Percentiles rank a stretch among this genome's conserved stretches.
phyloP scores from a whole-genome alignment of 2,329 filamentous ascomycete genomes.

The Mycosphaerella arachidis region DNA sequence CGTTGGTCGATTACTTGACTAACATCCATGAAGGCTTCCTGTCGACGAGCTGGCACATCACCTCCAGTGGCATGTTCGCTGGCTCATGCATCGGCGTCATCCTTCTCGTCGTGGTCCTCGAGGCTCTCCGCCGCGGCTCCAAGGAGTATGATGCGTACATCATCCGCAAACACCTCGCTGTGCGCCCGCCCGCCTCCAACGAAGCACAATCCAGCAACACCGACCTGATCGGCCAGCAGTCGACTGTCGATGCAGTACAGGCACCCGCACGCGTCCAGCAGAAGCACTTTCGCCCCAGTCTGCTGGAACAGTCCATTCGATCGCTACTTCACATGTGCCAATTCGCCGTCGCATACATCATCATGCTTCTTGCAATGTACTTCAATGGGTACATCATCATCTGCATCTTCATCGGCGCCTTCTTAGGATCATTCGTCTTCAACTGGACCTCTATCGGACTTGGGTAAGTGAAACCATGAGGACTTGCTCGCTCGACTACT shows the following conservation, averaged over 20 bases:
- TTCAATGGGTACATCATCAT: conserved; percentile 72
- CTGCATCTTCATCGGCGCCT: conserved; percentile 73
- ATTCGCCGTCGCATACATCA: conserved; percentile 71
- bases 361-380: conserved; percentile 66
- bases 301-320: conserved; percentile 62
- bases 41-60: conserved; percentile 64
- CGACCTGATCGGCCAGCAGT: not conserved
- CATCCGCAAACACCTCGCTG: conserved; percentile 3
- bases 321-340: conserved; percentile 65
- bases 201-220: conserved; percentile 3
- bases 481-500: not conserved
- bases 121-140: conserved; percentile 64
- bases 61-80: conserved; percentile 66
- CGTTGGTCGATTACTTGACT: not conserved
- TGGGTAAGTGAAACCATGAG: conserved; percentile 1
- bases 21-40: conserved; percentile 52
- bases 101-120: conserved; percentile 67
- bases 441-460: conserved; percentile 11
- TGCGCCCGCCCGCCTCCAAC: not conserved
- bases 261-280: not conserved
- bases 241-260: not conserved
- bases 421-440: conserved; percentile 58
- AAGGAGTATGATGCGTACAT: conserved; percentile 64
- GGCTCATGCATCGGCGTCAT: conserved; percentile 75
- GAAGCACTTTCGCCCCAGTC: conserved; percentile 47